These are phyloP conservation scores for Septoria petroselini DNA, from an alignment of 2,329 filamentous ascomycete genomes.

Conservation along the genomic window DNA sequence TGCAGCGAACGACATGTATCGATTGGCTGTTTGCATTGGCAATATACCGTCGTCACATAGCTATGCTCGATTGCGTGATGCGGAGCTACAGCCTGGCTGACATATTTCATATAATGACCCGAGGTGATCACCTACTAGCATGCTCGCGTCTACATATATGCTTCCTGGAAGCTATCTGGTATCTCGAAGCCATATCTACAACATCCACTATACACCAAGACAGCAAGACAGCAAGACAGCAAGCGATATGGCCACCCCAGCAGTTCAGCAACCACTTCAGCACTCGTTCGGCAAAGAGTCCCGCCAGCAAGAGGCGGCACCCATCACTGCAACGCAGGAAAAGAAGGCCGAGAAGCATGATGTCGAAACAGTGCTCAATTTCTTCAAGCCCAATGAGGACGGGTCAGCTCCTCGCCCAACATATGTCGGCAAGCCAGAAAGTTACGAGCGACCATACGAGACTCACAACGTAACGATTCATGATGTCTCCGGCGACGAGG, in stretches of 20 bases:
- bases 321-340: constrained; percentile 6
- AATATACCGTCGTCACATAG: constrained; percentile 20
- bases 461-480: constrained; percentile 37
- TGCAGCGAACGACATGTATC: not conserved
- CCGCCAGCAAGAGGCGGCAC: constrained; percentile 5
- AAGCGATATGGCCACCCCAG: constrained; percentile 24
- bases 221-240: too few species aligned
- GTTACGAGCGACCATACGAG: constrained; percentile 36
- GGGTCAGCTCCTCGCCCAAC: constrained; percentile 25
- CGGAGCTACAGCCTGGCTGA: constrained; percentile 16
- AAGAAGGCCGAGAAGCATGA: constrained; percentile 24
- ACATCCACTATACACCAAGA: too few species aligned
- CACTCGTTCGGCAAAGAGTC: constrained; percentile 16
- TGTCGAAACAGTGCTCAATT: constrained; percentile 26
- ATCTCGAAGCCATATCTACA: not conserved
- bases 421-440: constrained; percentile 30
- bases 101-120: constrained; percentile 14
- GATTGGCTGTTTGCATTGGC: constrained; percentile 17
- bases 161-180: not conserved
- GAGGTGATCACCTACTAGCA: not conserved
- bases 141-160: not conserved
- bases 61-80: constrained; percentile 20
- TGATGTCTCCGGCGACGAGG: constrained; percentile 48
- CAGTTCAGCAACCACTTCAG: constrained; percentile 20
- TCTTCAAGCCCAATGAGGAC: constrained; percentile 29